Base-by-base conservation (phyloP, 2,329 filamentous ascomycete genomes). In the Aspergillus costaricaensis region DNA sequence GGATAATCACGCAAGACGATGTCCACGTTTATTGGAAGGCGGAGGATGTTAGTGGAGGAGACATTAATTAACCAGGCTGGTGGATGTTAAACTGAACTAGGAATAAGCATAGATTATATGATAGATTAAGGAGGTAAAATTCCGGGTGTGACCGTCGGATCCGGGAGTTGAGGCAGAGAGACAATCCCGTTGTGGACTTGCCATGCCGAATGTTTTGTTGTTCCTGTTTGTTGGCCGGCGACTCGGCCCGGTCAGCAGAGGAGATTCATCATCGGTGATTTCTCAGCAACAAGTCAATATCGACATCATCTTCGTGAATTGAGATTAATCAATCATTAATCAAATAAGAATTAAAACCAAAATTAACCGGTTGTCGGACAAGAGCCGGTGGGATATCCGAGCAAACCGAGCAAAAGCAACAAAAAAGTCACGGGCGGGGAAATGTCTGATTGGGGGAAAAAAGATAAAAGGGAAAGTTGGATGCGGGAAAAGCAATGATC, bases 401-500 rank as follows among this genome's bases (percentile, higher is more conserved):
- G 17, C 25, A 52, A 30, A 21, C 50, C 50, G 36, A 23, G 36
- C 12, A 25, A 10, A n/a, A 36, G 10, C 12, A 14, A 2, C 19
- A 19, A 44, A 21, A 12, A 10, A 2, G 25, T 27, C 25, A 27
- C 4, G 41, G 9, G 14, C 19, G 15, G 44, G 25, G 15, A 25
- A 23, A 23, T 21, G 44, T 23, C 21, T 10, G 23, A 23, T 48
- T 36, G 32, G 32, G 32, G 32, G 44, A 23, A 48, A 15, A n/a
- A 23, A 21, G 6, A 21, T 14, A 14, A 47, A 21, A n/a, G 43
- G 19, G 5, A 21, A 48, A 17, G 21, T 25, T 8, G 25, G 7
- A 30, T 50, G 27, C 47, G n/a, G 25, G 47, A 50, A 50, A 50
- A 50, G 47, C n/a, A 50, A 50, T 30, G 25, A 50, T 50, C 47